Base-by-base conservation (phyloP, 2,329 filamentous ascomycete species). In the Calonectria naviculata region DNA sequence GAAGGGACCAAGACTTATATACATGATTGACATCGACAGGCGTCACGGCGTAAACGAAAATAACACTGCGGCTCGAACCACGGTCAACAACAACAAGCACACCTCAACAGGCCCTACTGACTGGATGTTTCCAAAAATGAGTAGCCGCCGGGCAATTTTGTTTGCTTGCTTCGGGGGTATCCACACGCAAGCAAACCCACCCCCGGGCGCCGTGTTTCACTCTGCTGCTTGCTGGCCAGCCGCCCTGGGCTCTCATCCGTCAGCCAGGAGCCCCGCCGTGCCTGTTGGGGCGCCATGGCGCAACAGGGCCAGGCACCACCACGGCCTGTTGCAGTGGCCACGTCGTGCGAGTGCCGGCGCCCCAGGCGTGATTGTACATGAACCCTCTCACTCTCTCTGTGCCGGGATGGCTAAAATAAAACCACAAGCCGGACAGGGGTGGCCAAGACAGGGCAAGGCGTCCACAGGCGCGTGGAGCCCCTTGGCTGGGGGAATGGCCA, bases 81-180 rank as follows among this genome's bases (percentile, higher is more conserved):
- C 34, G 24, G 12, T 47, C 49, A 38, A 26, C 54, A 49, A 8
- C 44, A 52, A 44, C 38, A 36, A 36, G 42, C 68, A 70, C 54
- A 56, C 5, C 54, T 13, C 36, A 47, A 42, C 47, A 54, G 49
- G 41, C 60, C 64, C 38, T 60, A 60, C 49, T 49, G 61, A 36
- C 38, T 21, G 44, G 38, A 61, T 70, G 70, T 72, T 79, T 75
- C 75, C 74, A 78, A 46, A 70, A 71, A 74, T 67, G 75, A 79
- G 76, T 75, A 79, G 65, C 76, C 76, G 75, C 77, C 68, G 54
- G 61, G 17, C 29, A 26, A 47, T 64, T n/a, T n/a, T 26, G 42
- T 58, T 38, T 56, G 52, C 21, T 56, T 38, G 36, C 46, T n/a
- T n/a, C n/a, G n/a, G n/a, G n/a, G 13, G 21, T 44, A 34, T 21